Base-by-base conservation (phyloP, 805 yeast species). In the Vanderwaltozyma yarrowii region DNA sequence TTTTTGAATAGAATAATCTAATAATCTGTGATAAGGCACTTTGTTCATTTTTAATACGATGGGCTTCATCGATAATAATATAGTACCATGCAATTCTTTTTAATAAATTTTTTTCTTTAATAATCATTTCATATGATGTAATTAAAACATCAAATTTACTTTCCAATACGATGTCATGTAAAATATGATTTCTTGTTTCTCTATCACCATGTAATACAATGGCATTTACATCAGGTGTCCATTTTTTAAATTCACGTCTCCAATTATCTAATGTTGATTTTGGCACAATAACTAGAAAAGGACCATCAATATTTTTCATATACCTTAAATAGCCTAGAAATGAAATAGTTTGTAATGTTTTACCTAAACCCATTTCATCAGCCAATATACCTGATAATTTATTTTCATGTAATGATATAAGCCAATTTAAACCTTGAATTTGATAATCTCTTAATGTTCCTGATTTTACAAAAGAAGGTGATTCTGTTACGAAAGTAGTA, bases 291-390 rank as follows among this genome's bases (percentile, higher is more conserved):
- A 92, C 77, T 33, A 92, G 74, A 53, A 80, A 85, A 0, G 98
- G 98, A 0, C 98, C 98, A 44, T 80, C 81, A 13, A 88, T 73
- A 21, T 76, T 73, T 50, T 78, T 78, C 38, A 78, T 67, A 54
- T 85, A 86, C 45, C 96, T 73, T 43, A 92, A 62, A 56, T 83
- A 86, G 0, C 96, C 97, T 35, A 89, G 64, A 51, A 89, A 92
- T 2, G 97, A 76, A 33, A 89, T 86, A 0, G 97, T 89, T 62
- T 89, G 98, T 40, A 92, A 66, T 5, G 98, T 89, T 61, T 89
- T 89, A 40, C 98, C 98, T 30, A 89, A 69, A 3, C 98, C 98
- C 98, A 92, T 89, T 59, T 89, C 98, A 62, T 89, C 98, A 11
- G 98, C 98, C 35, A 89, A 65, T 33, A 89, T 92, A 16, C 98